Evolutionary conservation across 2,329 filamentous ascomycete genomes (phyloP), one percentile per base, ranked within the genome.

Genomic region (Stromatinia cepivora): DNA sequence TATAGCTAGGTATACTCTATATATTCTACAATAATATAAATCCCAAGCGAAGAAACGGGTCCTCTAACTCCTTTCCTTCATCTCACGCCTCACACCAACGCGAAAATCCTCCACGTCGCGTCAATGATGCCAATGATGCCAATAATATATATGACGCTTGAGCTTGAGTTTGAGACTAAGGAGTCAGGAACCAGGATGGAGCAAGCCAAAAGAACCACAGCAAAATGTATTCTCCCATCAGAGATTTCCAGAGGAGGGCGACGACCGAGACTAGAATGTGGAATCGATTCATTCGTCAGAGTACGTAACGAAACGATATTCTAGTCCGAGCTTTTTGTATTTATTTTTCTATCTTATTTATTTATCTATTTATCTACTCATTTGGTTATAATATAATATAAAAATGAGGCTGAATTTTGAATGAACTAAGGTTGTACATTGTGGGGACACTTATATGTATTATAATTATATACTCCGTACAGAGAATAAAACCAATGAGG

Each of bases 251-350:
- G 28, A 63, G 45, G 59, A 50, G 59, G 59, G 59, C 25, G 59
- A 63, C 59, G 59, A 63, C 59, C 59, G 59, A 63, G 45, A 62
- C 45, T 50, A n/a, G n/a, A n/a, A n/a, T n/a, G n/a, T n/a, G n/a
- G n/a, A n/a, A n/a, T n/a, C n/a, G n/a, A n/a, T n/a, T n/a, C n/a
- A n/a, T n/a, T n/a, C 9, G 53, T 34, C 6, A 28, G 53, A 56
- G 34, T 56, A 56, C 20, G 53, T 36, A 56, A 34, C 20, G 28
- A 53, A 53, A 17, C 13, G 13, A 45, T 13, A 36, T 5, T 17
- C 25, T 56, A 56, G 53, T 36, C 53, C 20, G 53, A 56, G 31
- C 31, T 56, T 56, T 56, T 3, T 31, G 7, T 39, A 39, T 36
- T 5, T 36, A n/a, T 20, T 13, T 56, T 10, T 20, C 10, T 22